Conservation (phyloP, 768 basidiomycete species). For the Russula dissimulans region DNA sequence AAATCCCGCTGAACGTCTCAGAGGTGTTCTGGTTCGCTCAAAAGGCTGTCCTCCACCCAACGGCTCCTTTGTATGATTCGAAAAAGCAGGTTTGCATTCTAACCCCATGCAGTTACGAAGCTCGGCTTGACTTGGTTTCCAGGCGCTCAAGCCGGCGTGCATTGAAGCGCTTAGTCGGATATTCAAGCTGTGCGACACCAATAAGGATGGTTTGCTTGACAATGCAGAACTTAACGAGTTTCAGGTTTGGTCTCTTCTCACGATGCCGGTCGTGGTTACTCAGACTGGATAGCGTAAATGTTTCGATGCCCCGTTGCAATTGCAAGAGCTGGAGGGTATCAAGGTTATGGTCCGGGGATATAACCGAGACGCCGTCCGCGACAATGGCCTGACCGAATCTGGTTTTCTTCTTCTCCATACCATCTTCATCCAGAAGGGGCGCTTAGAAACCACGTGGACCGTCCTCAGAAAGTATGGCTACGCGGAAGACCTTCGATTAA, state of each 20-base stretch:
- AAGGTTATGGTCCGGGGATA: slow-evolving; percentile 81
- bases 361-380: slow-evolving; percentile 63
- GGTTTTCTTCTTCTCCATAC: slow-evolving; percentile 95
- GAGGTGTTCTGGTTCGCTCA: slow-evolving; percentile 99
- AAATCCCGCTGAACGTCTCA: slow-evolving; percentile 82
- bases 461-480: slow-evolving; percentile 93
- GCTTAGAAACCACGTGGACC: slow-evolving; percentile 97
- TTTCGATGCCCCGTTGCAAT: slow-evolving; percentile 86
- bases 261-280: not conserved
- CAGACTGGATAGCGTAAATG: slow-evolving; percentile 65
- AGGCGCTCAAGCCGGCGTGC: slow-evolving; percentile 92
- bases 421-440: slow-evolving; percentile 90
- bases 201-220: slow-evolving; percentile 90
- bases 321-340: slow-evolving; percentile 94
- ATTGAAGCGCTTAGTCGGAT: slow-evolving; percentile 81
- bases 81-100: slow-evolving; percentile 69
- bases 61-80: slow-evolving; percentile 94
- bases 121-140: slow-evolving; percentile 9
- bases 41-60: slow-evolving; percentile 94
- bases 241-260: slow-evolving; percentile 47
- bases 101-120: not conserved
- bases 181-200: slow-evolving; percentile 91
- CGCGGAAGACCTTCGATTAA: slow-evolving; percentile 84
- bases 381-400: slow-evolving; percentile 78
- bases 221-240: slow-evolving; percentile 92